Conservation (phyloP, 2,329 filamentous ascomycete genomes). For the Drechslerella stenobrocha region DNA sequence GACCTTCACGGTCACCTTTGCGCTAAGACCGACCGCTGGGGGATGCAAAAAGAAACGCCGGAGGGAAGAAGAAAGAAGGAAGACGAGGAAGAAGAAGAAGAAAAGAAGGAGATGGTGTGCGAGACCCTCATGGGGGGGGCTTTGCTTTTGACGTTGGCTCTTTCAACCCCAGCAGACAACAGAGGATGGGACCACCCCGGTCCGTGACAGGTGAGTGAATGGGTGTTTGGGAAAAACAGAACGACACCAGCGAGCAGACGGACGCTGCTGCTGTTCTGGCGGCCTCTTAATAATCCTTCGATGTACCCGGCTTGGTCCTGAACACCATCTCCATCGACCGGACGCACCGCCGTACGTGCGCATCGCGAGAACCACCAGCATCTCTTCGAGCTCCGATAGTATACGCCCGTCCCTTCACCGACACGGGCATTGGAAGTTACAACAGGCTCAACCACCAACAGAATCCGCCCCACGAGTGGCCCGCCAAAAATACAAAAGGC, state of each 20-base stretch:
- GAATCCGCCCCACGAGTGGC: conserved; percentile 1
- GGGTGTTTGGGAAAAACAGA: conserved; percentile 37
- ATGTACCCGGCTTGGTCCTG: conserved; percentile 26
- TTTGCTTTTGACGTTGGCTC: conserved; percentile 45
- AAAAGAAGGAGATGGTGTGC: conserved; percentile 36
- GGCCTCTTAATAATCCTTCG: conserved; percentile 45
- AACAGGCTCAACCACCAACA: background rate
- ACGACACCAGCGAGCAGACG: conserved; percentile 14
- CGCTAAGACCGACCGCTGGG: conserved; percentile 40
- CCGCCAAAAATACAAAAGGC: conserved; percentile 11
- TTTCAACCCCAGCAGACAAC: conserved; percentile 35
- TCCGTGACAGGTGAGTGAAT: conserved; percentile 44
- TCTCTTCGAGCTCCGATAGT: background rate
- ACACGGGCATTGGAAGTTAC: no score
- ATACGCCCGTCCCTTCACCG: no score
- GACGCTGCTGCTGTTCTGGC: conserved; percentile 14
- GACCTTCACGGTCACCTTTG: conserved; percentile 43
- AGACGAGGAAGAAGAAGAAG: conserved; percentile 20
- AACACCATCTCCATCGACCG: background rate
- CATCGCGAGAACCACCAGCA: background rate
- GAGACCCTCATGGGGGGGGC: conserved; percentile 9
- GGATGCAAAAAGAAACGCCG: conserved; percentile 15
- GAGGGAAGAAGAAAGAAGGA: conserved; percentile 14
- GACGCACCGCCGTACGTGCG: background rate
- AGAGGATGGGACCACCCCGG: conserved; percentile 34